Evolutionary conservation across 331 rosid genomes (phyloP).

Genomic region (Stylosanthes scabra): DNA sequence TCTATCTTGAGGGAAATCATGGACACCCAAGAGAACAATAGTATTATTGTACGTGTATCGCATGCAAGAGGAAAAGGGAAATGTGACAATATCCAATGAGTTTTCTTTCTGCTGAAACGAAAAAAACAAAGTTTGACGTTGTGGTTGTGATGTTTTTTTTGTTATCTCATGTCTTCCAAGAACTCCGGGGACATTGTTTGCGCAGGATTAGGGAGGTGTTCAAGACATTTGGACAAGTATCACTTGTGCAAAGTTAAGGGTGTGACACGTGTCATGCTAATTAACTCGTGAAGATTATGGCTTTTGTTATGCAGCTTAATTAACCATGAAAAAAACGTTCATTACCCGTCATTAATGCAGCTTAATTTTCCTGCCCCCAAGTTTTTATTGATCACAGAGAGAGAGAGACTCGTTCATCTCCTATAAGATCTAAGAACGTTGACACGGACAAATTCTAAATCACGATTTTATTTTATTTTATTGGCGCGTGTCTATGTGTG

Average conservation of each 20-base stretch:
- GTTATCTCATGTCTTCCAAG: conserved; percentile 36
- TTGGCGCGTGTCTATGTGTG: too few relatives aligned
- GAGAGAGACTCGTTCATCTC: conserved; percentile 52
- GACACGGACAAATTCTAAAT: conserved; percentile 45
- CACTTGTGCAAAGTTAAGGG: conserved; percentile 36
- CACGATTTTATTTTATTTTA: neutral
- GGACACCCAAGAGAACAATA: conserved; percentile 5
- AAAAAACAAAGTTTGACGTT: conserved; percentile 38
- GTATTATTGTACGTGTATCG: neutral
- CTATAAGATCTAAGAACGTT: conserved; percentile 60
- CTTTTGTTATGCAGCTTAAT: neutral
- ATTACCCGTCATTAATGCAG: conserved; percentile 34
- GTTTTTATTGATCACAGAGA: conserved; percentile 37
- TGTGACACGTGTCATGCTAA: neutral
- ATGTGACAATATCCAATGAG: conserved; percentile 5
- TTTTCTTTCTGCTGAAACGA: conserved; percentile 32
- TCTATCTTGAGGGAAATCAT: conserved; percentile 8
- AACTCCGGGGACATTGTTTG: conserved; percentile 37
- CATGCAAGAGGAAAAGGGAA: conserved; percentile 12
- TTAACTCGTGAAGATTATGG: conserved; percentile 3
- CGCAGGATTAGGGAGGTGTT: conserved; percentile 29
- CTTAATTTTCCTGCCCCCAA: conserved; percentile 20
- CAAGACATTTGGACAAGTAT: conserved; percentile 39
- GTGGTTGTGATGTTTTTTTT: conserved; percentile 24
- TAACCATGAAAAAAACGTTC: conserved; percentile 20